Conservation (phyloP, 768 basidiomycete species). For the Trametes punicea region DNA sequence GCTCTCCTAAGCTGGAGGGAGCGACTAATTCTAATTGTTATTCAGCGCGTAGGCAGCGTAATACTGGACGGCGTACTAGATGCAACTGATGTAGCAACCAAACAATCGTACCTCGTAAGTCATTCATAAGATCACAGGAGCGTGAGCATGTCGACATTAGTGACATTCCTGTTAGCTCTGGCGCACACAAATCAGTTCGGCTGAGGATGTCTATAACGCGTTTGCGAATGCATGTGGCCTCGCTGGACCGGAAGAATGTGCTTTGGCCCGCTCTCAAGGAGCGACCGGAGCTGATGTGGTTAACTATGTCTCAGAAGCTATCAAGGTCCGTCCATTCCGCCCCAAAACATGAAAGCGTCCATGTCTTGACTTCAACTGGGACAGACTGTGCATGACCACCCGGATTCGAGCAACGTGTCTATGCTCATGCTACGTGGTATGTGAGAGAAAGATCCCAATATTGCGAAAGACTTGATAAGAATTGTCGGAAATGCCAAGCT, state of each 20-base stretch:
- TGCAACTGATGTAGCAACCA: neutral
- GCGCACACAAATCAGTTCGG: conserved; percentile 1
- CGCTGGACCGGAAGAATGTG: conserved; percentile 2
- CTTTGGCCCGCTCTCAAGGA: neutral
- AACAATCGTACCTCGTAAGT: conserved; percentile 5
- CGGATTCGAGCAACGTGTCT: neutral
- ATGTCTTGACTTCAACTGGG: neutral
- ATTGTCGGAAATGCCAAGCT: neutral
- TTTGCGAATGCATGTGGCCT: conserved; percentile 12
- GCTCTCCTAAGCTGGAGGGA: too few species aligned
- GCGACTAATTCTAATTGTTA: neutral
- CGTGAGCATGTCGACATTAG: too few species aligned
- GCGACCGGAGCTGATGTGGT: conserved; percentile 9
- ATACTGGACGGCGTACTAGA: conserved; percentile 16
- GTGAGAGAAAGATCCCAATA: too few species aligned
- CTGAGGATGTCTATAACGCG: conserved; percentile 5
- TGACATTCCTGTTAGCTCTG: neutral
- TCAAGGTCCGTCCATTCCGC: neutral
- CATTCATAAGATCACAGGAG: neutral
- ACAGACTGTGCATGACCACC: conserved; percentile 3
- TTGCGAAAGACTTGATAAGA: neutral
- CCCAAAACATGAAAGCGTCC: neutral
- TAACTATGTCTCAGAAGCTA: neutral
- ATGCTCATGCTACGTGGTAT: conserved; percentile 2
- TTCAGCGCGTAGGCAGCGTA: conserved; percentile 7